phyloP scores from a whole-genome alignment of 768 basidiomycete species.

The Neoboletus brunneissimus region DNA sequence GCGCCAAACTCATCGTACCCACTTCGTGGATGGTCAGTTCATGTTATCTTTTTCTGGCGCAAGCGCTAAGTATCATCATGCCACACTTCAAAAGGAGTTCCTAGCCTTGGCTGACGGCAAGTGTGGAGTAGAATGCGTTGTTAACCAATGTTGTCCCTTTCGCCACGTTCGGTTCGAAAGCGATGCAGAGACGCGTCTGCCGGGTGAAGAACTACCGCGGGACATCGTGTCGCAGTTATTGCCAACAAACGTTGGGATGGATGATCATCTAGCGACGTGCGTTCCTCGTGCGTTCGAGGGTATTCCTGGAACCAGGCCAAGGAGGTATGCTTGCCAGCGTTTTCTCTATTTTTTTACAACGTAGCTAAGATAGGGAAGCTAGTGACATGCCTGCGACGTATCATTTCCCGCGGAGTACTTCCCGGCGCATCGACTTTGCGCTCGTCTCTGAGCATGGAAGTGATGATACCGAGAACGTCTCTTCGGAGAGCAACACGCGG shows the following conservation, averaged over 20 bases:
- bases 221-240: constrained; percentile 11
- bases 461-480: not conserved
- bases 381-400: constrained; percentile 5
- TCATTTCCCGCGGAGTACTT: not conserved
- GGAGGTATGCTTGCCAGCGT: constrained; percentile 13
- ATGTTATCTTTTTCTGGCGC: not conserved
- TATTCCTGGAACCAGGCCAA: constrained; percentile 12
- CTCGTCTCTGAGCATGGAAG: constrained; percentile 4
- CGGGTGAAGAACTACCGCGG: constrained; percentile 9
- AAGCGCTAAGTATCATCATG: no score
- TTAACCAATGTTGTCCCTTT: constrained; percentile 13
- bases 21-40: constrained; percentile 27
- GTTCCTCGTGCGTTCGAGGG: constrained; percentile 18
- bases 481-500: not conserved
- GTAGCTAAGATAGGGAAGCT: constrained; percentile 3
- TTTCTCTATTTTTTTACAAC: not conserved
- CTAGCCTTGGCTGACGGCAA: constrained; percentile 2
- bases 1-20: constrained; percentile 20
- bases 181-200: not conserved
- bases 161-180: constrained; percentile 17
- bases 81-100: constrained; percentile 9
- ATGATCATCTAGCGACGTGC: not conserved
- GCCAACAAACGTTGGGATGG: not conserved
- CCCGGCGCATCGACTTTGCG: constrained; percentile 12
- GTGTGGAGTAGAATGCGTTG: not conserved